Base-by-base conservation (phyloP, 2,329 filamentous ascomycete genomes). In the Colletotrichum sp. region DNA sequence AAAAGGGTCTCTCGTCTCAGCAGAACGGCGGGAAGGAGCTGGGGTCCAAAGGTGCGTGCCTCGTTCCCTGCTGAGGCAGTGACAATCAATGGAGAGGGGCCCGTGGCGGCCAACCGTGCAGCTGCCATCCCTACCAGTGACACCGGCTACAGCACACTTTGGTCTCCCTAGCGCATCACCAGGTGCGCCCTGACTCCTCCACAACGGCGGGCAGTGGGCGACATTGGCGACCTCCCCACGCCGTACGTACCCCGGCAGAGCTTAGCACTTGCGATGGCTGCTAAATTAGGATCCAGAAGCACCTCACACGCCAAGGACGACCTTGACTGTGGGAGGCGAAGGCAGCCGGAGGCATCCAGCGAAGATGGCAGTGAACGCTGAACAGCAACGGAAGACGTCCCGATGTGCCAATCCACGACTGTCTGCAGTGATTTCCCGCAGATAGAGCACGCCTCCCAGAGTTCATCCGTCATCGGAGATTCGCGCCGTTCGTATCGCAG, bases 1-100 rank as follows among this genome's bases (percentile, higher is more conserved):
- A 28, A 34, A 38, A 73, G 62, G 64, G 65, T 67, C 56, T 73
- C 43, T 52, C 43, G 64, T 73, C 73, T 76, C 73, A 76, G 73
- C 73, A 69, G 58, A 64, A 65, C 32, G 68, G 38, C 52, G 48
- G 69, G 48, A 32, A 30, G 52, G 62, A 24, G 62, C 32, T 43
- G 70, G 55, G 52, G 43, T 69, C 70, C 65, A 55, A 62, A 69
- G 70, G 34, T 64, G 32, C 58, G 26, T 55, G 60, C 24, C n/a
- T 52, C 43, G n/a, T 38, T 34, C 55, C 56, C 38, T 61, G 71
- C 36, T 62, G 68, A 56, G 68, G 68, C 72, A 75, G 72, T 71
- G 68, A 71, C 72, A 75, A 75, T 71, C 72, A 75, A 71, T 55
- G 68, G 68, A 36, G 61, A 26, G n/a, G 21, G n/a, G 30, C 28